Percentiles rank a stretch among this genome's conserved stretches.
phyloP scores from a whole-genome alignment of 352 stramenopile species.

The Pythium chondricola region DNA sequence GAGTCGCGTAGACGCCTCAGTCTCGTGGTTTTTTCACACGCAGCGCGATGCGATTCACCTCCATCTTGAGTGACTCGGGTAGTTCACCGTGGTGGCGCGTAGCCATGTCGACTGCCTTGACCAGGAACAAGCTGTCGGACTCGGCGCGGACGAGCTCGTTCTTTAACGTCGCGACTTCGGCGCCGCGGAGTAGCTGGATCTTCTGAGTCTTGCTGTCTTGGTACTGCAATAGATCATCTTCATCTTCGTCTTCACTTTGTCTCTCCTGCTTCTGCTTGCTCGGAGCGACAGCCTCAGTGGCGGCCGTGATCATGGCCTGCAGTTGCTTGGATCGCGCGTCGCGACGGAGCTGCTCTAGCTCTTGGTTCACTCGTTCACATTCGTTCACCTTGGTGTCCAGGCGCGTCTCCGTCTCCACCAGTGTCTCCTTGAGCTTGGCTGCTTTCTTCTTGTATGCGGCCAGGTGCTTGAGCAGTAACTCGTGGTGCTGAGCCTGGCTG shows the following conservation, averaged over 20 bases:
- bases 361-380: slow-evolving; percentile 16
- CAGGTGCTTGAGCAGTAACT: slow-evolving; percentile 29
- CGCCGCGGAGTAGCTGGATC: slow-evolving; percentile 23
- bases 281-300: background rate
- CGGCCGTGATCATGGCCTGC: slow-evolving; percentile 20
- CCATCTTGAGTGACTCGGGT: slow-evolving; percentile 36
- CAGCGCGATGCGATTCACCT: slow-evolving; percentile 51
- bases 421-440: slow-evolving; percentile 34
- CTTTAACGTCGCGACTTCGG: slow-evolving; percentile 41
- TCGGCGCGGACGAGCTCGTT: slow-evolving; percentile 59
- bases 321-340: slow-evolving; percentile 31
- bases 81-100: slow-evolving; percentile 46
- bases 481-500: background rate
- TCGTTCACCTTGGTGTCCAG: slow-evolving; percentile 27
- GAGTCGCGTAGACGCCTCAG: too few species aligned
- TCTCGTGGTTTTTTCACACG: slow-evolving; percentile 25
- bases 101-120: slow-evolving; percentile 56
- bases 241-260: background rate
- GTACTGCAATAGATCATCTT: background rate
- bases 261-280: background rate
- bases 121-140: slow-evolving; percentile 53
- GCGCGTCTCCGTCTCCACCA: slow-evolving; percentile 35
- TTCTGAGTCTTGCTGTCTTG: slow-evolving; percentile 11
- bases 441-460: slow-evolving; percentile 52
- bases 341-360: slow-evolving; percentile 26